phyloP scores from a whole-genome alignment of 2,329 filamentous ascomycete genomes.

The Fusarium illudens region DNA sequence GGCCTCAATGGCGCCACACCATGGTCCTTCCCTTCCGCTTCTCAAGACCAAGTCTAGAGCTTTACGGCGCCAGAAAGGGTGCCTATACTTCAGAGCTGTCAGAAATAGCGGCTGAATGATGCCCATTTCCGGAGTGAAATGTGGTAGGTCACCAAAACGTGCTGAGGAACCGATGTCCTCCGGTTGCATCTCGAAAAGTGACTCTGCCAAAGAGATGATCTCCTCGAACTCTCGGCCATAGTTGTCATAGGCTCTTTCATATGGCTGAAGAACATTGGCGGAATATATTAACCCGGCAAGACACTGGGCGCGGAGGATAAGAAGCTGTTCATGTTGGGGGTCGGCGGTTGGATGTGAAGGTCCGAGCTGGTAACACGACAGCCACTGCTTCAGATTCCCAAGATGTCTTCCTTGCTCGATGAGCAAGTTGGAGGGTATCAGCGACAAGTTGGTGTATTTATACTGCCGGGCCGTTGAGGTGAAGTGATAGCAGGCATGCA shows the following conservation, averaged over 20 bases:
- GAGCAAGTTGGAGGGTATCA: neutral
- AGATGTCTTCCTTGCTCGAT: neutral
- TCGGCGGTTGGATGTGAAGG: neutral
- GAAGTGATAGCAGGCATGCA: neutral
- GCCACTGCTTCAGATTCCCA: neutral
- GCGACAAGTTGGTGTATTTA: neutral
- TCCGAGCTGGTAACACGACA: neutral
- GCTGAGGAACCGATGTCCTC: neutral
- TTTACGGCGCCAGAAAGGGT: neutral
- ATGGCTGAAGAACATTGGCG: neutral
- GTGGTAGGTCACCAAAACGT: neutral
- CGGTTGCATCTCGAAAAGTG: neutral
- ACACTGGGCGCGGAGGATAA: neutral
- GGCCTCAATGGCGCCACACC: neutral
- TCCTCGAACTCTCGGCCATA: neutral
- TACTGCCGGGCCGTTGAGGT: neutral
- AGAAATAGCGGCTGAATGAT: slow-evolving; percentile 29
- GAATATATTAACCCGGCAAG: neutral
- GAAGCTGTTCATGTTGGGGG: neutral
- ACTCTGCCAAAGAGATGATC: neutral
- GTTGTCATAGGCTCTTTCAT: neutral
- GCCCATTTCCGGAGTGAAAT: slow-evolving; percentile 6
- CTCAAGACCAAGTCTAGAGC: neutral
- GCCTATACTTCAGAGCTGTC: slow-evolving; percentile 6
- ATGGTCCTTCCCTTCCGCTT: neutral